phyloP scores from a whole-genome alignment of 2,329 filamentous ascomycete species.

The Colletotrichum cuscutae region DNA sequence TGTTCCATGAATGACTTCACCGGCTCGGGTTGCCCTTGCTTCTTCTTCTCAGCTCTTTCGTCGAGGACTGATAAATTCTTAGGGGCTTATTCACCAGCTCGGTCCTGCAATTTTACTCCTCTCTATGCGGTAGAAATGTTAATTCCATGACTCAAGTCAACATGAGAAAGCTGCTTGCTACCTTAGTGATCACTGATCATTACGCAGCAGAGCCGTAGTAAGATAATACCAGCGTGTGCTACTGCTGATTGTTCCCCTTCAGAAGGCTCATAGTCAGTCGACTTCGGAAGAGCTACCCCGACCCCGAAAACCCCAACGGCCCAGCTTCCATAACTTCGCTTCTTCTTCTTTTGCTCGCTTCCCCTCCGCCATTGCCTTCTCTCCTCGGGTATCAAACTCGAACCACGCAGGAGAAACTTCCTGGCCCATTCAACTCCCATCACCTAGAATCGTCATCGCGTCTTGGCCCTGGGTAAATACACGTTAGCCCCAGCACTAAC shows the following conservation, averaged over 20 bases:
- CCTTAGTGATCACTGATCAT: not conserved
- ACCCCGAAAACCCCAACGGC: not conserved
- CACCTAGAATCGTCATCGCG: not conserved
- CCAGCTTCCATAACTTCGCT: too few species aligned
- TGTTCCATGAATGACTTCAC: not conserved
- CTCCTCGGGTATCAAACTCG: constrained; percentile 9
- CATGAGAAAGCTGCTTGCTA: not conserved
- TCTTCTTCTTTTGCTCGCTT: not conserved
- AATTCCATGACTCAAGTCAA: constrained; percentile 10
- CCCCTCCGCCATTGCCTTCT: not conserved
- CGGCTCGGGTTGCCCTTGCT: not conserved
- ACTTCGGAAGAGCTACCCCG: not conserved
- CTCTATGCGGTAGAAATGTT: not conserved
- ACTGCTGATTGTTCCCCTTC: not conserved
- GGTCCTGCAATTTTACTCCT: not conserved
- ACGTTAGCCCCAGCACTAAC: constrained; percentile 6
- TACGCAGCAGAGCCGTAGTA: not conserved
- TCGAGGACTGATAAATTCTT: not conserved
- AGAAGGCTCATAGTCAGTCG: not conserved
- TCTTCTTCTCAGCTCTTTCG: not conserved
- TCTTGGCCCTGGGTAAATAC: constrained; percentile 10
- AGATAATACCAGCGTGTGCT: not conserved
- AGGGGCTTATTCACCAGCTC: not conserved
- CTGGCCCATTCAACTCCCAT: not conserved
- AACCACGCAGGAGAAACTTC: not conserved